Evolutionary conservation across 768 basidiomycete genomes (phyloP), one percentile per base, ranked within the genome.

Genomic region (Naganishia vaughanmartiniae): DNA sequence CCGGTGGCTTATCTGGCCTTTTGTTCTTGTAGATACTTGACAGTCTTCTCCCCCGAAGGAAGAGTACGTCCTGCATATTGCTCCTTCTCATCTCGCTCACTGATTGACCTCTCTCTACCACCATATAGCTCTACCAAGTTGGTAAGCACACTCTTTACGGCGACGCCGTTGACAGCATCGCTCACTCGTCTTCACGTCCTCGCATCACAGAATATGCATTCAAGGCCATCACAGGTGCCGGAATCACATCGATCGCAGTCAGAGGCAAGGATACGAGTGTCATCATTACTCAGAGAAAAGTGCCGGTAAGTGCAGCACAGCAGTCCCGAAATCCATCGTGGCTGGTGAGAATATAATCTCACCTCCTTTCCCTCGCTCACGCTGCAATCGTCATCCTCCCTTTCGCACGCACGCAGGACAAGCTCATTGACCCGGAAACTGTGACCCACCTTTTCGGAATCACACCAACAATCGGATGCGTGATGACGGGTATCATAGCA

Each of bases 171-270:
- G 45, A 9, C 30, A 34, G 55, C 28, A n/a, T 39, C 26, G 21
- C 34, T 39, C 7, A 46, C 21, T 15, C 45, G 45, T 46, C 56
- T 12, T 51, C 12, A 54, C 21, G 10, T 17, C 53, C 5, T 76
- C 97, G 94, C 11, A 26, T 14, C 11, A 19, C 60, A 63, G 60
- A 98, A 84, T 98, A 98, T 85, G 95, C 96, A 31, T 98, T 98
- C 89, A 99, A 98, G 83, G 96, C 96, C 57, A 97, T 98, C 81
- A 92, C 93, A 73, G 93, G 92, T 67, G 93, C 93, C 0, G 95
- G 93, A 0, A 92, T 97, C 78, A 98, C 96, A 1, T 88, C 95
- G 0, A 86, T 99, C 63, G 87, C 94, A 21, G 90, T 98, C 54
- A 85, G 95, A 77, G 96, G 96, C 21, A 91, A 91, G 81, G 94